Percentiles rank a stretch among this genome's conserved stretches.
Evolutionary conservation across 768 basidiomycete species (phyloP).

Genomic region (Boletellus sp.): DNA sequence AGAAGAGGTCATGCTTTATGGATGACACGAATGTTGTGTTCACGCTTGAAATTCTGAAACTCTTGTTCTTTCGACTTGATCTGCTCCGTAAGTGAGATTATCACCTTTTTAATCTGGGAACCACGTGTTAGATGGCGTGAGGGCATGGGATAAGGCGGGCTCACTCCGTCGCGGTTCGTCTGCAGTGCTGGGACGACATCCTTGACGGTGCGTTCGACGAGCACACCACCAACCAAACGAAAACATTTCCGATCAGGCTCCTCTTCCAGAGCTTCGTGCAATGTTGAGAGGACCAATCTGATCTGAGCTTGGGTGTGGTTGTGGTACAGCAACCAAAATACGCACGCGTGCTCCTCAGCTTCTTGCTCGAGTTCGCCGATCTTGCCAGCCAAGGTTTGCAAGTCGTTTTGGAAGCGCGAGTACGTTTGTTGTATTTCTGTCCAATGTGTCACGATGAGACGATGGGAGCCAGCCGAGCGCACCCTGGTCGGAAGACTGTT

Average conservation of each 20-base stretch:
- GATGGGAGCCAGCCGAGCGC: conserved; percentile 23
- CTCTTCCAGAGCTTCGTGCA: conserved; percentile 75
- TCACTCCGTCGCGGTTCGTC: conserved; percentile 84
- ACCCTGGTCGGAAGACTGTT: conserved; percentile 72
- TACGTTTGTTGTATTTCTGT: conserved; percentile 85
- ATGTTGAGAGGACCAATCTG: conserved; percentile 84
- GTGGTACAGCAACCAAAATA: conserved; percentile 16
- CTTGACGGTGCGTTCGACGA: conserved; percentile 93
- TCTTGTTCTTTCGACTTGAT: conserved; percentile 88
- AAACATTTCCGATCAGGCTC: conserved; percentile 95
- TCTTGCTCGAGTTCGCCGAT: conserved; percentile 96
- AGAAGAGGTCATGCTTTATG: conserved; percentile 22
- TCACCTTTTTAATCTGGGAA: conserved; percentile 74
- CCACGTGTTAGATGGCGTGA: conserved; percentile 7
- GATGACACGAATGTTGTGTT: conserved; percentile 70
- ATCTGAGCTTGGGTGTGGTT: not conserved
- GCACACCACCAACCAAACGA: conserved; percentile 89
- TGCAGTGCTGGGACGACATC: conserved; percentile 89
- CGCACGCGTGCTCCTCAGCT: conserved; percentile 90
- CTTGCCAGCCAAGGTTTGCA: conserved; percentile 89
- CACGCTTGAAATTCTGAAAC: conserved; percentile 73
- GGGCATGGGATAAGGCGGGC: conserved; percentile 22
- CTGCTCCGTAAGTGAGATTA: conserved; percentile 74
- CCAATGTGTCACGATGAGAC: conserved; percentile 43
- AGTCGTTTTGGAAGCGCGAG: conserved; percentile 77